These are phyloP conservation scores for Dittrichia graveolens DNA, from an alignment of 129 eudicot species.

Conservation along the genomic window DNA sequence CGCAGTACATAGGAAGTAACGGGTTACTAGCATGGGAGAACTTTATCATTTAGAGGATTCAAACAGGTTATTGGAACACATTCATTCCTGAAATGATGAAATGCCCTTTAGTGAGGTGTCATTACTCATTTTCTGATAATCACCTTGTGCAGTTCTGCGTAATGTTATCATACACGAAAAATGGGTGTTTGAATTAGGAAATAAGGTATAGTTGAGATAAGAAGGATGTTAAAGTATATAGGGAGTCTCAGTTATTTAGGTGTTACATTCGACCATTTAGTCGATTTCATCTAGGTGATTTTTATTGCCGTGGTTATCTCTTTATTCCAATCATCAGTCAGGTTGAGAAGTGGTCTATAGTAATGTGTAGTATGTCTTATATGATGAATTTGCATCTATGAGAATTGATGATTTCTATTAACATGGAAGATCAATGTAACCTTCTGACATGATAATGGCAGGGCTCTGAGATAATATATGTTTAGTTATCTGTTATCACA, in stretches of 20 bases:
- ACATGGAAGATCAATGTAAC: no score
- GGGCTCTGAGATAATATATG: no score
- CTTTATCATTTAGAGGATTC: conserved; percentile 7
- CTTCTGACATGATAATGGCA: no score
- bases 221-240: not conserved
- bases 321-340: not conserved
- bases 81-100: not conserved
- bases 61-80: conserved; percentile 1
- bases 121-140: not conserved
- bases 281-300: not conserved
- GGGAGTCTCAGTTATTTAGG: not conserved
- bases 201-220: conserved; percentile 11
- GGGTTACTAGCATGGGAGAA: not conserved
- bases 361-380: no score
- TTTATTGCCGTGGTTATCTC: not conserved
- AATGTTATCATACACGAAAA: not conserved
- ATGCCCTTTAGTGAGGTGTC: not conserved
- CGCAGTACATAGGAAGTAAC: not conserved
- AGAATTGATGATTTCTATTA: no score
- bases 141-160: not conserved
- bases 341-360: not conserved
- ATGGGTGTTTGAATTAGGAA: conserved; percentile 7
- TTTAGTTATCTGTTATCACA: no score
- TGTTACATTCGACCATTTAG: not conserved
- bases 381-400: no score